Base-by-base conservation (phyloP, 331 rosid species). In the Cydonia oblonga region DNA sequence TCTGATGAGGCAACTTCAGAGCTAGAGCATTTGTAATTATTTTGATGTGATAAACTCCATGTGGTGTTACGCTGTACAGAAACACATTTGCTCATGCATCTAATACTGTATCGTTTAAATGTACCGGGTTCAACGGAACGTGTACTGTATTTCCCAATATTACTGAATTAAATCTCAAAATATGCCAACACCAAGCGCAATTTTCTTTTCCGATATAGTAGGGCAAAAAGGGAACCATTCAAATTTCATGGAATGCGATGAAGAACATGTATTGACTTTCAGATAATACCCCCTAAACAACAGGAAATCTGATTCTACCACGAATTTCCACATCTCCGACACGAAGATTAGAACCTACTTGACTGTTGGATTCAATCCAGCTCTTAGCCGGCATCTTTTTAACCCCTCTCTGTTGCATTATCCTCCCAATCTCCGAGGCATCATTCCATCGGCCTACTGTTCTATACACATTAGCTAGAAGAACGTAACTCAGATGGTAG, bases 401-500 rank as follows among this genome's bases (percentile, higher is more conserved):
- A 68, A 93, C 89, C 64, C 89, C 93, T 83, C 91, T 84, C 72
- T 85, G 84, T 74, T 75, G 86, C 97, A 93, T 93, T 75, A 90
- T 64, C 83, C 71, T 86, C 75, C 97, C 87, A 68, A 93, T 76
- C 72, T 78, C 84, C 29, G 77, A 7, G 12, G 96, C 97, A 16
- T 92, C 97, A 20, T 87, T 79, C 98, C 96, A 92, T 71, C 92
- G 71, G 44, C 98, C 98, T 59, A 74, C 85, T 14, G 90, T 83
- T 81, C 92, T 79, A 66, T 90, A 88, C 57, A 90, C 87, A 44
- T 92, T 90, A 68, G 83, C 89, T 28, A 92, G 87, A 74, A 87
- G 89, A 72, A 92, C 88, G 59, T 90, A 90, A 76, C 92, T 88
- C 81, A 93, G 72, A 79, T 89, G 90, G 83, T 77, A 81, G 24